Base-by-base conservation (phyloP, 176 grass and related monocot genomes). In the Aegilops tauschii region DNA sequence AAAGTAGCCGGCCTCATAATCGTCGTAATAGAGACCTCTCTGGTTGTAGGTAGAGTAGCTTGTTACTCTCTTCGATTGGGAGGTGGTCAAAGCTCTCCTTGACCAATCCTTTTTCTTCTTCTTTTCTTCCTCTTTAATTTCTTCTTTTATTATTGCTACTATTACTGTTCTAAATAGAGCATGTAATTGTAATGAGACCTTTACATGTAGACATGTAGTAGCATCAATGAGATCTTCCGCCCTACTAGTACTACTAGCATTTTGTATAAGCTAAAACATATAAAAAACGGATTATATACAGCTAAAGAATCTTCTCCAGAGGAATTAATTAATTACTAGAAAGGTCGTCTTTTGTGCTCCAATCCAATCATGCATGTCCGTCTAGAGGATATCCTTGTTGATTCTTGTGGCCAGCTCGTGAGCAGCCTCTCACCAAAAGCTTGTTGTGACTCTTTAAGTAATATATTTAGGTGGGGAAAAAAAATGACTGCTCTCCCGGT, bases 41-140 rank as follows among this genome's bases (percentile, higher is more conserved):
- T 61, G 27, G 72, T 18, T 80, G 61, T 91, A 76, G 36, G 63
- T 65, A 81, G 82, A 88, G 86, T 81, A 81, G 86, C 90, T 28
- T 81, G 85, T 80, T 84, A 61, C 80, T 83, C 81, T 91, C 54
- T 45, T 73, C 29, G 63, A 25, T 52, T 21, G 52, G 28, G 86
- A 88, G 82, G 82, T 92, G 82, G 82, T 92, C 82, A 88, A 89
- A 84, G 76, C 85, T 88, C 88, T 87, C 74, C 80, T 45, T 80
- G 67, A 54, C 85, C 65, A 77, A 80, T 86, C 68, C 4, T 66
- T 90, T 91, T 80, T 14, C 14, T 70, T 67, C 11, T 80, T 8
- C 29, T 69, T 32, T 11, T 45, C 42, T 27, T 37, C 83, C 42
- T 50, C 28, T 88, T 70, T 83, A 20, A 59, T 86, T 39, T 40